Evolutionary conservation across 257 asterid genomes (phyloP).

Genomic region (Gynochthodes officinalis): DNA sequence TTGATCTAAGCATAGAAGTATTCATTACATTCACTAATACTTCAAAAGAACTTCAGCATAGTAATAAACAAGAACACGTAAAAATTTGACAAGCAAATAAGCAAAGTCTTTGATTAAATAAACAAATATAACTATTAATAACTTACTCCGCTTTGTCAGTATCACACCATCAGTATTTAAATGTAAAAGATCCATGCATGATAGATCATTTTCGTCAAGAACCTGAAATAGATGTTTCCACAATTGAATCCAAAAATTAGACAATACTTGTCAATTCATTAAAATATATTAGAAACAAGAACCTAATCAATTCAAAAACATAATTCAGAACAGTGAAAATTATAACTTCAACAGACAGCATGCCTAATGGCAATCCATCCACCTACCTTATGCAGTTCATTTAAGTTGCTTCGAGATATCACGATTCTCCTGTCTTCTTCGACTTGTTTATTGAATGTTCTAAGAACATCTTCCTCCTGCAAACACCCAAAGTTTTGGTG

Average conservation of each 20-base stretch:
- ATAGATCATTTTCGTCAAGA: slow-evolving; percentile 75
- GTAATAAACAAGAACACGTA: background rate
- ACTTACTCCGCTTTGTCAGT: slow-evolving; percentile 86
- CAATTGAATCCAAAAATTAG: slow-evolving; percentile 7
- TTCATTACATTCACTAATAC: background rate
- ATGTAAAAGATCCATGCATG: slow-evolving; percentile 76
- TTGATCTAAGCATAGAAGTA: background rate
- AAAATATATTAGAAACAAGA: background rate
- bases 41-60: background rate
- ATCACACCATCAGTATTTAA: slow-evolving; percentile 71
- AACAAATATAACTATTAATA: background rate
- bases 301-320: background rate
- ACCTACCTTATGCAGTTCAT: slow-evolving; percentile 78
- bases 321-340: background rate
- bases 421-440: slow-evolving; percentile 89
- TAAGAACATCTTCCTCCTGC: slow-evolving; percentile 88
- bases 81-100: background rate
- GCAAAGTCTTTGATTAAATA: background rate
- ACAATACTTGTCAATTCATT: background rate
- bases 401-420: slow-evolving; percentile 82
- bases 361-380: slow-evolving; percentile 5
- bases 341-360: slow-evolving; percentile 10
- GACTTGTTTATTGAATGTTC: slow-evolving; percentile 81
- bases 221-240: slow-evolving; percentile 55
- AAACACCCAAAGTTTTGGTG: slow-evolving; percentile 21